These are phyloP conservation scores for Blepharisma stoltei DNA, from an alignment of 73 alveolate species.

Conservation along the genomic window DNA sequence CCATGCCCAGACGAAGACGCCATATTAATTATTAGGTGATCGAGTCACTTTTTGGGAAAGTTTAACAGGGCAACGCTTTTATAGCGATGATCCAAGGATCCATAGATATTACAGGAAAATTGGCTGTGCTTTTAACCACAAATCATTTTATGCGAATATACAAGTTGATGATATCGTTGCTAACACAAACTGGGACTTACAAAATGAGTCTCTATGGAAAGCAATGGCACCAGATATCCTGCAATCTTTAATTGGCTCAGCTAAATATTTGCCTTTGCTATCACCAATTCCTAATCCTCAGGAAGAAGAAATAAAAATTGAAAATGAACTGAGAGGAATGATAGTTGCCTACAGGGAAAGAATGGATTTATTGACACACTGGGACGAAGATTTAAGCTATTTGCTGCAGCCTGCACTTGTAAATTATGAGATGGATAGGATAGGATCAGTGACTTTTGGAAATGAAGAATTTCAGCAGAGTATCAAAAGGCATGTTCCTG, in stretches of 20 bases:
- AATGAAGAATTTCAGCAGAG: slow-evolving; percentile 65
- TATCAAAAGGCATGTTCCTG: slow-evolving; percentile 66
- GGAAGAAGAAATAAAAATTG: slow-evolving; percentile 55
- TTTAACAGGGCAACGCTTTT: slow-evolving; percentile 69
- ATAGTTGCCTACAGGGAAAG: slow-evolving; percentile 36
- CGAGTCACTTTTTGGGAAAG: slow-evolving; percentile 62
- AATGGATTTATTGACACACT: slow-evolving; percentile 33
- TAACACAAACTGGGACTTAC: slow-evolving; percentile 56
- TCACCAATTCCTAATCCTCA: slow-evolving; percentile 31
- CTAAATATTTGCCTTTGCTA: slow-evolving; percentile 35
- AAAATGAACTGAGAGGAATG: slow-evolving; percentile 48
- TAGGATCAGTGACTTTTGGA: slow-evolving; percentile 53
- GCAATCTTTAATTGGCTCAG: slow-evolving; percentile 43
- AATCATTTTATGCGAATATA: slow-evolving; percentile 59
- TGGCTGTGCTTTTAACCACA: slow-evolving; percentile 65
- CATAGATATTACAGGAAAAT: slow-evolving; percentile 65
- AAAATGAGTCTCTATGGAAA: slow-evolving; percentile 69
- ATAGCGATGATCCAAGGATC: slow-evolving; percentile 65
- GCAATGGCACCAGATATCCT: slow-evolving; percentile 44
- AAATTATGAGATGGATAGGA: slow-evolving; percentile 71
- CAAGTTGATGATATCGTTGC: slow-evolving; percentile 67
- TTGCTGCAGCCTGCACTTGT: slow-evolving; percentile 53
- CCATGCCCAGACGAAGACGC: too few relatives aligned
- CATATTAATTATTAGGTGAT: too few relatives aligned
- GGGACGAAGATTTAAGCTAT: slow-evolving; percentile 61